Evolutionary conservation across 768 basidiomycete species (phyloP), one percentile per base, ranked within the genome.

Genomic region (Leccinum subgranulosum): DNA sequence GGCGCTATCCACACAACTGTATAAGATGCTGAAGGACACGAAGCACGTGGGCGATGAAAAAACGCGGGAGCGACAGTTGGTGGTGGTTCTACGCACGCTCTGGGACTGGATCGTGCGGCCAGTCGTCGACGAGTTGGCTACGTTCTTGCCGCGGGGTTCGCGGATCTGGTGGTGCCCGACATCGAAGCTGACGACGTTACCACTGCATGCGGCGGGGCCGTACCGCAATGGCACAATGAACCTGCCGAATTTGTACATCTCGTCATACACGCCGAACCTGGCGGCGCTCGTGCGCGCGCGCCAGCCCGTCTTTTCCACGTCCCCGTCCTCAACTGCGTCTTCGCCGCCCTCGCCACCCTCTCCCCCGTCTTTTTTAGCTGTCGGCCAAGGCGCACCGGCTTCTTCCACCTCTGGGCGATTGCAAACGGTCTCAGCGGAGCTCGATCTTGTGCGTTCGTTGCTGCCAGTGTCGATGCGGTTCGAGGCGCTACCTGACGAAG

Each of bases 151-250:
- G 4, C 61, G 60, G 10, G 66, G 64, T 17, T 52, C 66, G 56
- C 59, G 68, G n/a, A 64, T 73, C 50, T 71, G 67, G 63, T 74
- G 74, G 74, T 75, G 71, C 34, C 68, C 69, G 2, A 71, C 74
- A 14, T 71, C 73, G 6, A 67, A 60, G 36, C 51, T 73, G 21
- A 59, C 68, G 3, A 63, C 71, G 10, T 58, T 74, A 29, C 74
- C 73, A 3, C 54, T 74, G 43, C 74, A 74, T 33, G 73, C 68
- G 1, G 67, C 74, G 1, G 74, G 74, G 1, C 60, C 67, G 6
- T 73, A 68, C 45, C 64, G 64, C 54, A 59, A 55, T 21, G 52
- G 57, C 14, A 52, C 27, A 1, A 25, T 28, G 10, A 61, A 60
- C 52, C 48, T 64, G 52, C 9, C 61, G 1, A 55, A 62, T 43